Evolutionary conservation across 2,329 filamentous ascomycete genomes (phyloP), one percentile per base, ranked within the genome.

Genomic region (Paracorniculantispora psalliotae): DNA sequence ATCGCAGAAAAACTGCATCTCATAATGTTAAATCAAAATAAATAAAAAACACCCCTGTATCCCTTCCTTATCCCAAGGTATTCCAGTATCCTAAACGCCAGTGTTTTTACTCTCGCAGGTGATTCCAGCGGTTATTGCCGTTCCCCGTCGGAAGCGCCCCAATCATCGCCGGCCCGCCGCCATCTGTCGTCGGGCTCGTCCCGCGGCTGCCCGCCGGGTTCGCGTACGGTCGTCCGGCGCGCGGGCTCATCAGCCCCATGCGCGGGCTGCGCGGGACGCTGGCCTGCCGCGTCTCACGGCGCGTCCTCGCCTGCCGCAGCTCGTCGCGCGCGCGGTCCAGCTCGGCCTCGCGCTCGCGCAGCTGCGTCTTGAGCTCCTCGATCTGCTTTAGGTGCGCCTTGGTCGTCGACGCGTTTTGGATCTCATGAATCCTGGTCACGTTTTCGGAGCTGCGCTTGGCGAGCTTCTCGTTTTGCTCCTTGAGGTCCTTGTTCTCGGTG

Each of bases 261-360:
- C 80, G 76, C n/a, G 83, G 83, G 65, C 82, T 85, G 23, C 80
- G 79, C 52, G 82, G 82, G 23, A 83, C 81, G 63, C 82, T 85
- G 55, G 72, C 75, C 65, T 81, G 78, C 37, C 83, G 73, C 3
- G 83, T 85, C 68, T 84, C 81, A 48, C 82, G 74, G 6, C 83
- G 77, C 19, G 75, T 81, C 65, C 76, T 79, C 43, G 79, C 67
- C 43, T 70, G 61, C 8, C 74, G 73, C 26, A 84, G 66, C 67
- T 85, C 82, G 17, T 83, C 79, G 59, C 72, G 76, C 25, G 74
- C 63, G 15, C 73, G 73, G 19, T 75, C 74, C 26, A 86, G 71
- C 63, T 84, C 80, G 25, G 71, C 67, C 56, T 85, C 80, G n/a
- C 77, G 75, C 48, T 85, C 80, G n/a, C 69, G 72, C 9, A 81